Base-by-base conservation (phyloP, 2,329 filamentous ascomycete species). In the Coniella lustricola region DNA sequence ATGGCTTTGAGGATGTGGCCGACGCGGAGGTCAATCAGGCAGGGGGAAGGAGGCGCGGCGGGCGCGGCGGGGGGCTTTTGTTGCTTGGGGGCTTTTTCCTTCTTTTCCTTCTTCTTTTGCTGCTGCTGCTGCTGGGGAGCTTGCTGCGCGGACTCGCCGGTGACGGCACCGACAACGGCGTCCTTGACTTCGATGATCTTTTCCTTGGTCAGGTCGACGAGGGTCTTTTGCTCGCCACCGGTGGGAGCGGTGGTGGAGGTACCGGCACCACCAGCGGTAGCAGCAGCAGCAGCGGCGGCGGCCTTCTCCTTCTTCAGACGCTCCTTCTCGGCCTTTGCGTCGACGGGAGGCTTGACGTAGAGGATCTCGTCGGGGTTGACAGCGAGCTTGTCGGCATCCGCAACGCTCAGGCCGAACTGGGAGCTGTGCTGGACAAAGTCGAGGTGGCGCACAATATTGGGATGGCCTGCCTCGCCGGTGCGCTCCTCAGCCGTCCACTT, bases 1-100 rank as follows among this genome's bases (percentile, higher is more conserved):
- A 93, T 79, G 44, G 90, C 90, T 71, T 96, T 95, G 62, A 98
- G 83, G 60, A 98, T 96, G 74, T 97, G 93, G 53, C 93, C 93
- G 53, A 98, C 91, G 55, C 93, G 85, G 44, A 98, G 84, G 66
- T 98, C 93, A 64, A 98, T 96, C 53, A 95, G 79, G 51, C 79
- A 76, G 3, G 93, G 93, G 1, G 88, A 87, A 4, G 89, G 81
- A 2, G 88, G 85, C 12, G 89, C 85, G 44, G 89, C 78, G 43
- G 80, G 76, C 5, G 87, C 70, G 3, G 81, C 73, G 13, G 84
- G 71, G 7, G 82, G 75, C 65, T 83, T 82, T 52, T 74, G 82
- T 55, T 79, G 81, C 72, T 91, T 93, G 47, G 86, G 84, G 39
- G 82, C 79, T 73, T 95, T 95, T 62, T 86, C 83, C 79, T 95